Conservation (phyloP, 73 alveolate species). For the Paramecium sonneborni region DNA sequence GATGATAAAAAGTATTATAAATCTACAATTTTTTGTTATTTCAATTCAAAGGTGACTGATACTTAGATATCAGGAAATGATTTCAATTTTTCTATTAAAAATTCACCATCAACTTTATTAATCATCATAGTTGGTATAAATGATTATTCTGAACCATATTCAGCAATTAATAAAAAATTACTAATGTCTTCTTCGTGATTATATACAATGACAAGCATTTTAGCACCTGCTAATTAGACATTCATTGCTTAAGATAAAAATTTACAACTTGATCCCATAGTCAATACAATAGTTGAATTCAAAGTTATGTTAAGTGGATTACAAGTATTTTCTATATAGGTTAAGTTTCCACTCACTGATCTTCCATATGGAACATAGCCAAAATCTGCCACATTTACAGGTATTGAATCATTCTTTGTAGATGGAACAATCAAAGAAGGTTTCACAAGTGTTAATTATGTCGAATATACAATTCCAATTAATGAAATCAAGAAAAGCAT, state of each 20-base stretch:
- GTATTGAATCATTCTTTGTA: neutral
- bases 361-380: conserved; percentile 43
- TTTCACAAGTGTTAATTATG: neutral
- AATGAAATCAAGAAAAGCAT: conserved; percentile 4
- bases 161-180: conserved; percentile 73
- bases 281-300: conserved; percentile 45
- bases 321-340: neutral
- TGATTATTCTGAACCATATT: conserved; percentile 26
- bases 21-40: conserved; percentile 34
- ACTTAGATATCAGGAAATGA: conserved; percentile 24
- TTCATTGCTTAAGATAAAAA: conserved; percentile 76
- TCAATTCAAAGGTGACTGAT: conserved; percentile 1
- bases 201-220: conserved; percentile 72
- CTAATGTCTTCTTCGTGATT: conserved; percentile 66
- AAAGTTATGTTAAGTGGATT: neutral
- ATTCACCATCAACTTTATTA: conserved; percentile 69
- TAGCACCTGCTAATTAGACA: conserved; percentile 80
- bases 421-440: neutral
- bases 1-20: conserved; percentile 13
- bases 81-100: conserved; percentile 62
- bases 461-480: conserved; percentile 4
- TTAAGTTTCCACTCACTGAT: neutral
- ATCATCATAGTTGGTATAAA: conserved; percentile 79
- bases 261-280: conserved; percentile 77
- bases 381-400: conserved; percentile 46